Conservation (phyloP, 345 rosid species). For the Dipteronia dyeriana region DNA sequence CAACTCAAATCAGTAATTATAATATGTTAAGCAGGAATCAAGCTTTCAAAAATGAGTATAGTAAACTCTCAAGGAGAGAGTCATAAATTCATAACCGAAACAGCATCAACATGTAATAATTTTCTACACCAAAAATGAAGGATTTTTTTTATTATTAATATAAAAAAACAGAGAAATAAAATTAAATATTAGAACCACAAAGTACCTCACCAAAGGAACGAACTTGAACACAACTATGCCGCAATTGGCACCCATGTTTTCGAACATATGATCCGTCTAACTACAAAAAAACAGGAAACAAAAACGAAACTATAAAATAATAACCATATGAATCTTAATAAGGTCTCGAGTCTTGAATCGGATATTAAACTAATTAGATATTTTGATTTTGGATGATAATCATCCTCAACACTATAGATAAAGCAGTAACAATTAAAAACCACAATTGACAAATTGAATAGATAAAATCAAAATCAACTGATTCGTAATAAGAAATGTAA, state of each 20-base stretch:
- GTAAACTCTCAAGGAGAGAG: too few species aligned
- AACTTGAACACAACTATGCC: constrained; percentile 27
- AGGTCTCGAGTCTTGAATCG: background rate
- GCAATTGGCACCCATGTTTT: constrained; percentile 24
- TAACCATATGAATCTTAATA: background rate
- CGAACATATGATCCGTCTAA: constrained; percentile 28
- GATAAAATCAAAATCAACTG: background rate
- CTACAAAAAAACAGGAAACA: constrained; percentile 25
- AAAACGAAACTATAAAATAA: background rate
- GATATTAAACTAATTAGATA: too few species aligned
- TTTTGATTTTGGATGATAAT: too few species aligned
- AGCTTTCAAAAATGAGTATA: background rate
- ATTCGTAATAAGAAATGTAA: too few species aligned
- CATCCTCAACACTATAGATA: too few species aligned
- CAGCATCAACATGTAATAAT: too few species aligned
- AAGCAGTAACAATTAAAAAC: background rate
- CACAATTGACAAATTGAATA: background rate
- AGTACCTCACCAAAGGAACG: constrained; percentile 60
- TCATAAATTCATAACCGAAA: too few species aligned
- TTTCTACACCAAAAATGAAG: background rate
- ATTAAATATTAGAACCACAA: background rate
- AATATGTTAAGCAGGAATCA: background rate
- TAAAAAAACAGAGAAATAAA: background rate
- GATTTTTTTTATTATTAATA: too few species aligned
- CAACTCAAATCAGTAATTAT: background rate